Base-by-base conservation (phyloP, 140 eudicot genomes). In the Oenanthe javanica region DNA sequence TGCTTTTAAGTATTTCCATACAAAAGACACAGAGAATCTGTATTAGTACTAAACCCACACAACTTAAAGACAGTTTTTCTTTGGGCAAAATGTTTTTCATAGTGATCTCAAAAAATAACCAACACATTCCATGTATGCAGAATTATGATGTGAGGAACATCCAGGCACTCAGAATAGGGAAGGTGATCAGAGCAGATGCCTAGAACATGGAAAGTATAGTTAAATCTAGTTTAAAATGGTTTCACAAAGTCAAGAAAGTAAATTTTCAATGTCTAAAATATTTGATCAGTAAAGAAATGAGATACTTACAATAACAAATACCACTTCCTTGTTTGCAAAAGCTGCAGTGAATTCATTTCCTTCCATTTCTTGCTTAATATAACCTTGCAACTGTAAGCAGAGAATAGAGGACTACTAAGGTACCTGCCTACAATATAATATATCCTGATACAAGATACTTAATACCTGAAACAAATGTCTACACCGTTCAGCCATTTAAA, bases 121-220 rank as follows among this genome's bases (percentile, higher is more conserved):
- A 72, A 11, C 49, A 40, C 76, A 7, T n/a, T 49, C 80, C 16
- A 36, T 8, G 15, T 31, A 31, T 40, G 64, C 66, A 14, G 11
- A 66, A 66, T 67, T 79, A 46, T 66, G 82, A 64, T 61, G 80
- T n/a, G 55, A 93, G 81, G 80, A 87, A 80, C 85, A 83, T 73
- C 85, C 84, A 89, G 40, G 86, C 81, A 59, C 89, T 83, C 85
- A 93, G 73, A 49, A 86, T 77, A 43, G 98, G 98, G 66, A 93
- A 89, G 47, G 82, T 83, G 79, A 93, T 83, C 51, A 91, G 25
- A 69, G 90, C 90, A 76, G 98, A 93, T 75, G 96, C 94, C 98
- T 91, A 87, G 36, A 81, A 79, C 46, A 75, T 8, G 63, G 75
- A 84, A 75, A 67, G 14, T 9, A 61, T 23, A 9, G 38, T 50